Evolutionary conservation across 2,329 filamentous ascomycete genomes (phyloP).

Genomic region (Talaromyces sp.): DNA sequence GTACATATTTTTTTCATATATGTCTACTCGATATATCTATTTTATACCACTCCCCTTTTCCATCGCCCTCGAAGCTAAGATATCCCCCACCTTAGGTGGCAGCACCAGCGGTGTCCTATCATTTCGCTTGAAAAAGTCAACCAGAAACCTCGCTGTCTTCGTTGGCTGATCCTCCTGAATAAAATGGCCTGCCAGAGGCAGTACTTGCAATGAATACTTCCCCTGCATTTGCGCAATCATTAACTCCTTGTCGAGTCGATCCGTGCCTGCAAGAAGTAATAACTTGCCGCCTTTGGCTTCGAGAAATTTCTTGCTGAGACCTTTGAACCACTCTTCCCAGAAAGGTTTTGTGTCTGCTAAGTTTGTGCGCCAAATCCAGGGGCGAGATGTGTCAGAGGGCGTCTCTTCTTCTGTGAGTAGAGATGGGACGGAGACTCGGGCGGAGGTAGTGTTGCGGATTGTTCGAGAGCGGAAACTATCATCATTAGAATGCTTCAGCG

Average conservation of each 20-base stretch:
- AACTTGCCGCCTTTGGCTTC: constrained; percentile 77
- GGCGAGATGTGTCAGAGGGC: constrained; percentile 39
- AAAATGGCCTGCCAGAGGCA: constrained; percentile 93
- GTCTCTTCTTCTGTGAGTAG: constrained; percentile 56
- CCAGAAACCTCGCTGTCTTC: constrained; percentile 78
- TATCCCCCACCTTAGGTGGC: constrained; percentile 83
- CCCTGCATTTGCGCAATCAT: constrained; percentile 98
- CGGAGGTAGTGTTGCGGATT: constrained; percentile 77
- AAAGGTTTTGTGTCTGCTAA: constrained; percentile 78
- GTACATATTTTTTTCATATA: background rate
- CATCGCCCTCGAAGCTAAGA: constrained; percentile 48
- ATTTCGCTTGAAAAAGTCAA: constrained; percentile 89
- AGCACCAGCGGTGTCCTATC: constrained; percentile 79
- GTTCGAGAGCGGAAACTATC: constrained; percentile 71
- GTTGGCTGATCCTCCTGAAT: constrained; percentile 92
- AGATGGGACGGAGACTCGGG: constrained; percentile 79
- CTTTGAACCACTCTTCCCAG: constrained; percentile 91
- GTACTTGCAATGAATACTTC: constrained; percentile 92
- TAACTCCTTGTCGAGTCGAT: constrained; percentile 82
- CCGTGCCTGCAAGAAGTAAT: constrained; percentile 80
- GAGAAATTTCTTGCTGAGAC: constrained; percentile 84
- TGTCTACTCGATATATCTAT: background rate
- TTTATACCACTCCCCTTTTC: constrained; percentile 27
- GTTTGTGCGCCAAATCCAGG: constrained; percentile 84
- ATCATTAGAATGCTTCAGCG: background rate